Base-by-base conservation (phyloP, 371 early-diverging fungal genomes). In the Mortierella sp. region DNA sequence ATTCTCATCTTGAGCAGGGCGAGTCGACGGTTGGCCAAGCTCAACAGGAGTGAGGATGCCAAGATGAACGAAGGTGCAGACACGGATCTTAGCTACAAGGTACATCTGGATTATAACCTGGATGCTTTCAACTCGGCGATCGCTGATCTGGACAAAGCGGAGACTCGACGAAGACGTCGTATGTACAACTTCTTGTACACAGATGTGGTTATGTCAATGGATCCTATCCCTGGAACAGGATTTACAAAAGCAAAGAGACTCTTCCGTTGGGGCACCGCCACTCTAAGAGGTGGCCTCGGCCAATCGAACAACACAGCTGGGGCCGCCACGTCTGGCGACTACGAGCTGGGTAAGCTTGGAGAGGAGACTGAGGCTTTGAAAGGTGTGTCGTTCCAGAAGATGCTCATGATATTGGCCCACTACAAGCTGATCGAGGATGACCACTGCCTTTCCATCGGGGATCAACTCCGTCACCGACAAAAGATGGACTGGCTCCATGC, bases 321-420 rank as follows among this genome's bases (percentile, higher is more conserved):
- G 18, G 46, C 80, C 0, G 12, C 46, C 2, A 23, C 43, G 23
- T 23, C 51, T 9, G 56, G 39, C 12, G 64, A 61, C 28, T 67
- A 49, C 52, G 76, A 61, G 49, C 68, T 70, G 69, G 51, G 63
- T 0, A 55, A 53, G 24, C 5, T 54, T 14, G 55, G 23, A 50
- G 81, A 81, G 76, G 74, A 79, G 45, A 19, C 78, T 5, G 83
- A 63, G 10, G 46, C 24, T 8, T 82, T 84, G 54, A 58, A 72
- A 8, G 88, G 88, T 4, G 80, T 88, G 14, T 85, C 88, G 46
- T 88, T 88, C 58, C 85, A 85, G 55, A 83, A 85, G 58, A 87
- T 87, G 87, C 68, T 88, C 28, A 70, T 80, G 27, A 85, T 84
- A 79, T 64, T 88, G 58, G 87, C 87, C 10, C 85, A 84, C 50